Percentiles rank a stretch among this genome's conserved stretches.
These are phyloP conservation scores for Amylocarpus encephaloides DNA, from an alignment of 2,329 filamentous ascomycete genomes.

Conservation along the genomic window DNA sequence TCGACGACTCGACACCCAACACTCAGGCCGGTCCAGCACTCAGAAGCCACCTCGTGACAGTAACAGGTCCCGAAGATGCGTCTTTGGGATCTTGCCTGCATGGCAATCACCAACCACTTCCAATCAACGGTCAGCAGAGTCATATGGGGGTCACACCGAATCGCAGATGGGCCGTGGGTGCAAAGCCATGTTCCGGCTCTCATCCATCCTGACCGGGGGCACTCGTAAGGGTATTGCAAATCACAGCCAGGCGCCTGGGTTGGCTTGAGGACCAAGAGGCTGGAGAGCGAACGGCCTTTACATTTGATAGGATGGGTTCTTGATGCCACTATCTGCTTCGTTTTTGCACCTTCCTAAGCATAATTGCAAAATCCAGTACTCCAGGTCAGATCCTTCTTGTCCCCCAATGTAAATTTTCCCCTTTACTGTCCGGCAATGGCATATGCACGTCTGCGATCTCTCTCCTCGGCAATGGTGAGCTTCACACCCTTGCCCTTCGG, in stretches of 20 bases:
- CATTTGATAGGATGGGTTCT: conserved; percentile 29
- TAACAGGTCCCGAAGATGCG: conserved; percentile 9
- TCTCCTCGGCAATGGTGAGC: conserved; percentile 98
- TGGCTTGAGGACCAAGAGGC: no score
- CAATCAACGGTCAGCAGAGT: conserved; percentile 3
- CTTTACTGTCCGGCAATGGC: conserved; percentile 31
- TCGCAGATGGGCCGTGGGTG: not conserved
- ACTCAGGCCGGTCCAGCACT: no score
- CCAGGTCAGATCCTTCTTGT: conserved; percentile 26
- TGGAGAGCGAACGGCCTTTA: conserved; percentile 18
- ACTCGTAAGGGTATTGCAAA: no score
- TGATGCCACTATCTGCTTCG: conserved; percentile 27
- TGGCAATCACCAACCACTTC: conserved; percentile 4
- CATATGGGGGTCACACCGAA: conserved; percentile 14
- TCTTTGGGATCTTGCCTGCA: conserved; percentile 8
- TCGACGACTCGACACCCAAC: no score
- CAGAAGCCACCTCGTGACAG: conserved; percentile 12
- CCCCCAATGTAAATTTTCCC: conserved; percentile 25
- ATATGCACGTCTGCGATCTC: conserved; percentile 84
- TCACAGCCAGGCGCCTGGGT: no score
- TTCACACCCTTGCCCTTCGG: conserved; percentile 99
- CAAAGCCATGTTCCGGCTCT: not conserved
- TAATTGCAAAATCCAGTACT: conserved; percentile 27
- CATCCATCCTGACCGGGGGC: no score
- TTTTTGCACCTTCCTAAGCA: conserved; percentile 23